Evolutionary conservation across 1,139 yeast genomes (phyloP).

Genomic region (Pichia sp.): DNA sequence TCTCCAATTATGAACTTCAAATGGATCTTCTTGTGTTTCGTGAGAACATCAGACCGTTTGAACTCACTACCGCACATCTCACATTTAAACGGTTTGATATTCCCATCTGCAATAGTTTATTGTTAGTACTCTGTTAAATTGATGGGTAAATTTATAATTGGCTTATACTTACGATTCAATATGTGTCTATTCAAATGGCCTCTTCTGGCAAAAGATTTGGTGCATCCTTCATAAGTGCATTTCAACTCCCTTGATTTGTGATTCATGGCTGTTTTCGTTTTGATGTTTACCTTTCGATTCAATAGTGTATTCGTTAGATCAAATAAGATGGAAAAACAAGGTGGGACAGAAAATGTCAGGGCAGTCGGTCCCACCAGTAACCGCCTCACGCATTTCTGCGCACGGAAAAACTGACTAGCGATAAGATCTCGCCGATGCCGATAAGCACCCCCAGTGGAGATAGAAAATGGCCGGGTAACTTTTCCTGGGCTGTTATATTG

Average conservation of each 20-base stretch:
- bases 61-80: not conserved
- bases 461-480: too few relatives aligned
- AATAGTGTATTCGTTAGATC: too few relatives aligned
- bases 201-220: not conserved
- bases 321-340: too few relatives aligned
- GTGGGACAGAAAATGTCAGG: too few relatives aligned
- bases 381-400: too few relatives aligned
- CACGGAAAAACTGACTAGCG: too few relatives aligned
- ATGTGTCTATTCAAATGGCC: not conserved
- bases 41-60: not conserved
- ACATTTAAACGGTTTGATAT: not conserved
- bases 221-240: not conserved
- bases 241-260: not conserved
- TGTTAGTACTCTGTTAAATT: not conserved
- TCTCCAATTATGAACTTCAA: not conserved
- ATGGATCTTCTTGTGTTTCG: not conserved
- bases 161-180: not conserved
- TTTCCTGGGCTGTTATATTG: too few relatives aligned
- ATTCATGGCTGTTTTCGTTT: not conserved
- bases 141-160: not conserved
- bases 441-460: too few relatives aligned
- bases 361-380: too few relatives aligned
- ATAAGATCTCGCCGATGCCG: too few relatives aligned
- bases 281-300: not conserved
- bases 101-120: not conserved